Evolutionary conservation across 352 stramenopile species (phyloP), one percentile per base, ranked within the genome.

Genomic region (Pythium dissotocum): DNA sequence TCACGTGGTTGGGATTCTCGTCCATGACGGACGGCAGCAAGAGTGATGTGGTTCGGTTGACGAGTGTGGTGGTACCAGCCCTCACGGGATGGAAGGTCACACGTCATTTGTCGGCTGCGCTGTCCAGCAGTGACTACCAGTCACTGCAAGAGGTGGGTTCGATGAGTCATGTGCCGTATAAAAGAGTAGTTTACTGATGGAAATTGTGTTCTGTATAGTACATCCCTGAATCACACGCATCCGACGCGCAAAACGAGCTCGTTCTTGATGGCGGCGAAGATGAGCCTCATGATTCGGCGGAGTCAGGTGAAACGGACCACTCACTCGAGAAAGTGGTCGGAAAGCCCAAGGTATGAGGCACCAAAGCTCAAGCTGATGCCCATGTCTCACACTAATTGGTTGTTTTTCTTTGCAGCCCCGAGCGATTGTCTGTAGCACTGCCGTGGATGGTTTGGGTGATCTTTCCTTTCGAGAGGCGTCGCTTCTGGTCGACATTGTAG

Each of bases 1-100:
- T 78, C 38, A 64, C 77, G 28, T 95, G 83, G 82, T 51, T 88
- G 24, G 67, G 70, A 36, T 61, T 67, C 2, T 10, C 14, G 24
- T 38, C 33, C 12, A 44, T 56, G 18, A 26, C 36, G 40, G 30
- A 59, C 21, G 30, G 16, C 32, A 26, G 58, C 54, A 30, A 6
- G 5, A 61, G 7, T 6, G 38, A 40, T 32, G 42, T 49, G 12
- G 76, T 75, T 28, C 73, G 71, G 10, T 73, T 69, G 13, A 40
- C 76, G 32, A 75, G 61, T 33, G 52, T 60, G 9, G 76, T 76
- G 18, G 44, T 90, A 16, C 66, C 85, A 10, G 52, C 75, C 4
- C 70, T 92, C 33, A 89, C 83, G 8, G 76, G 82, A 6, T 89
- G 80, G 82, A 91, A 89, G 48, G 44, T 88, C 5, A 85, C 76